Conservation (phyloP, 2,329 filamentous ascomycete species). For the Pseudogymnoascus sp. region DNA sequence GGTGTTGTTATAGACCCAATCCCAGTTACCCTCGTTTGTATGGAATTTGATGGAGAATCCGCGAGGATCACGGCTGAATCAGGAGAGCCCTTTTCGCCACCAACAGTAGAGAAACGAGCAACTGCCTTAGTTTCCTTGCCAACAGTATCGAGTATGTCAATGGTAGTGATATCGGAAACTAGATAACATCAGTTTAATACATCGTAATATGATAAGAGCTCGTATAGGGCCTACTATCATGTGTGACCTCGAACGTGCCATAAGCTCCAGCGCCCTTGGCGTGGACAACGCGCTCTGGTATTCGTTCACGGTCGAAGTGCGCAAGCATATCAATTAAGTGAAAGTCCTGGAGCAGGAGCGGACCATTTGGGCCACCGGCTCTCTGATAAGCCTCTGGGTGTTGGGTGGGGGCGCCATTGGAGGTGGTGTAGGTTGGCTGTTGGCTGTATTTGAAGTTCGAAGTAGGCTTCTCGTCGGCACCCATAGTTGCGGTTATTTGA, state of each 20-base stretch:
- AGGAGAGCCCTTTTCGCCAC: slow-evolving; percentile 59
- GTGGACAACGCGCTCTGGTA: slow-evolving; percentile 50
- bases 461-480: slow-evolving; percentile 34
- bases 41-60: slow-evolving; percentile 65
- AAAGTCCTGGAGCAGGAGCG: slow-evolving; percentile 55
- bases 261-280: slow-evolving; percentile 43
- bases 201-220: slow-evolving; percentile 22
- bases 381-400: slow-evolving; percentile 44
- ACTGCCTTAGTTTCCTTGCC: slow-evolving; percentile 62
- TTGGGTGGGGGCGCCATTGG: slow-evolving; percentile 49
- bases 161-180: slow-evolving; percentile 31
- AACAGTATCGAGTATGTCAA: slow-evolving; percentile 42
- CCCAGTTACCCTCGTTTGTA: slow-evolving; percentile 62
- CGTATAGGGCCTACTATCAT: slow-evolving; percentile 22
- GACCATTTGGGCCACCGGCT: slow-evolving; percentile 43
- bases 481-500: slow-evolving; percentile 29
- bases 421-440: slow-evolving; percentile 49
- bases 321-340: slow-evolving; percentile 54
- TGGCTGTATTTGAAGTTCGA: slow-evolving; percentile 47
- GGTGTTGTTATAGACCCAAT: slow-evolving; percentile 68
- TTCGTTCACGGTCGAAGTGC: slow-evolving; percentile 44
- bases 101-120: slow-evolving; percentile 61
- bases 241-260: slow-evolving; percentile 11
- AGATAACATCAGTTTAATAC: slow-evolving; percentile 40
- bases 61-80: slow-evolving; percentile 59